Evolutionary conservation across 176 grass and related monocot species (phyloP).

Genomic region (Aegilops sharonensis): DNA sequence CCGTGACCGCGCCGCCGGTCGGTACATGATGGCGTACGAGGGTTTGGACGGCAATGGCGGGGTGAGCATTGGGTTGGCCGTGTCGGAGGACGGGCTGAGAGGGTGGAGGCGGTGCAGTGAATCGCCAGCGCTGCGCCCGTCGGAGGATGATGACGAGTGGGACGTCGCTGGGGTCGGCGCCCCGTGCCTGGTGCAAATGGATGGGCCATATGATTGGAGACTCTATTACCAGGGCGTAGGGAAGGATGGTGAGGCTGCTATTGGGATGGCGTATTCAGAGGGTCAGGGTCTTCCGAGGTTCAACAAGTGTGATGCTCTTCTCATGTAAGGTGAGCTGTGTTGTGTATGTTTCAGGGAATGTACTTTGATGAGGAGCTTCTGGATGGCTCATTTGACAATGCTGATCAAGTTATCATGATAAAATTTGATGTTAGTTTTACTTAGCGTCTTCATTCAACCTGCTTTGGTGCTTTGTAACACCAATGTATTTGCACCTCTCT

Average conservation of each 20-base stretch:
- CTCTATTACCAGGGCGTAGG: slow-evolving; percentile 69
- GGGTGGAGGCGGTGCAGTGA: slow-evolving; percentile 64
- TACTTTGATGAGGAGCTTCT: not conserved
- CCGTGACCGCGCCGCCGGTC: slow-evolving; percentile 43
- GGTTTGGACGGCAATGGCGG: slow-evolving; percentile 42
- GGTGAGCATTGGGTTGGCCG: slow-evolving; percentile 65
- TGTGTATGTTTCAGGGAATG: slow-evolving; percentile 13
- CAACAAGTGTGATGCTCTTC: slow-evolving; percentile 54
- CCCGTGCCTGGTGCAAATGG: slow-evolving; percentile 73
- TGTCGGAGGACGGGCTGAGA: slow-evolving; percentile 61
- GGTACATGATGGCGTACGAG: slow-evolving; percentile 82
- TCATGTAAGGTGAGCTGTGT: slow-evolving; percentile 47
- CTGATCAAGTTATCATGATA: slow-evolving; percentile 5
- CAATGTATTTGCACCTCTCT: not conserved
- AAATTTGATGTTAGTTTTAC: slow-evolving; percentile 13
- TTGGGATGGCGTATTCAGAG: slow-evolving; percentile 78
- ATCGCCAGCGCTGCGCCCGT: slow-evolving; percentile 46
- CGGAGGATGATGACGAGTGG: slow-evolving; percentile 57
- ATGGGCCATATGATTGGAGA: slow-evolving; percentile 68
- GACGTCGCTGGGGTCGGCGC: slow-evolving; percentile 54
- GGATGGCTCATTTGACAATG: not conserved
- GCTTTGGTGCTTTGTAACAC: not conserved
- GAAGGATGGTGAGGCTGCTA: slow-evolving; percentile 43
- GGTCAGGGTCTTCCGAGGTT: slow-evolving; percentile 54
- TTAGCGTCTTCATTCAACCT: not conserved